phyloP scores from a whole-genome alignment of 345 rosid species.

The Turnera subulata region DNA sequence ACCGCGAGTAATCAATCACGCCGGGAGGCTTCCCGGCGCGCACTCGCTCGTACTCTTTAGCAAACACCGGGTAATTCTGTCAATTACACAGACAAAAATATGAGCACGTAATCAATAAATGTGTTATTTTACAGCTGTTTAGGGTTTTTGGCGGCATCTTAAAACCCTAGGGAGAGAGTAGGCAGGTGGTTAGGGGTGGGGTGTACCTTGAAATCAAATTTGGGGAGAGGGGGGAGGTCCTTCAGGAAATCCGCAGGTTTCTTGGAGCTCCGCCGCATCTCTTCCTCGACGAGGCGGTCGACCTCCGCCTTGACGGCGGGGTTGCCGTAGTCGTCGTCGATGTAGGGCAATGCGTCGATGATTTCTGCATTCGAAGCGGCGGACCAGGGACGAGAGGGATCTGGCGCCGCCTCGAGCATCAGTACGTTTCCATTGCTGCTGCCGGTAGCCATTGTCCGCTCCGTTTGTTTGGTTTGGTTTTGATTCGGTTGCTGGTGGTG shows the following conservation, averaged over 20 bases:
- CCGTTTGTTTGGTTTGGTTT: not conserved
- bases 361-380: conserved; percentile 55
- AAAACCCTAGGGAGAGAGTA: not conserved
- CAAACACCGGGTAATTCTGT: conserved; percentile 80
- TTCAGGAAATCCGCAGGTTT: conserved; percentile 87
- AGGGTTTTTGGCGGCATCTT: too few species aligned
- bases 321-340: conserved; percentile 84
- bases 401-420: conserved; percentile 81
- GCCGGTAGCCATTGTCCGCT: conserved; percentile 23
- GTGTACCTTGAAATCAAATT: conserved; percentile 63
- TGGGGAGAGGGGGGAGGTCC: conserved; percentile 69
- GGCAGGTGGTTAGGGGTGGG: not conserved
- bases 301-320: conserved; percentile 75
- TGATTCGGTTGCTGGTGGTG: not conserved
- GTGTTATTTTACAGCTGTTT: too few species aligned
- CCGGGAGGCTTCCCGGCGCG: conserved; percentile 89
- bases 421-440: conserved; percentile 48
- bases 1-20: conserved; percentile 66
- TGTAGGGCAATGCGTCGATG: conserved; percentile 91
- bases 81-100: not conserved
- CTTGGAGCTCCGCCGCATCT: conserved; percentile 89
- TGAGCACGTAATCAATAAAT: not conserved
- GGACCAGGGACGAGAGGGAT: conserved; percentile 59
- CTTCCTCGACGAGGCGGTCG: conserved; percentile 86
- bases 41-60: conserved; percentile 89